These are phyloP conservation scores for Neurospora crassa DNA, from an alignment of 2,329 filamentous ascomycete species.

Conservation along the genomic window DNA sequence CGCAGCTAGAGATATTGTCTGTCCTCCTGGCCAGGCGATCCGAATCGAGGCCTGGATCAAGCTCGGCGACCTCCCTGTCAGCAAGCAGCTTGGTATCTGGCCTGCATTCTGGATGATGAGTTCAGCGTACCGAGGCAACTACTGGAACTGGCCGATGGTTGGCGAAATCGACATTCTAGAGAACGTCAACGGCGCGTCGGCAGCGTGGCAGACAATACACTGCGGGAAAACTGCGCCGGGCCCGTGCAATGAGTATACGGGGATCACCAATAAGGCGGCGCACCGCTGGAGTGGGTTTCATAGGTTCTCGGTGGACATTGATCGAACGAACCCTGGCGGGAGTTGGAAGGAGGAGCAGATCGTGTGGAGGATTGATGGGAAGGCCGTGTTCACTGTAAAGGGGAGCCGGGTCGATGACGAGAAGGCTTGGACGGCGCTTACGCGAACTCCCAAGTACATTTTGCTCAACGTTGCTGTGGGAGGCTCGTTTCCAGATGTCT, in stretches of 20 bases:
- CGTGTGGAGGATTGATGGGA: conserved; percentile 38
- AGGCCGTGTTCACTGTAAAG: conserved; percentile 30
- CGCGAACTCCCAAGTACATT: conserved; percentile 38
- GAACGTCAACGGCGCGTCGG: conserved; percentile 28
- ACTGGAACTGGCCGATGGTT: conserved; percentile 30
- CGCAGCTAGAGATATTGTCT: conserved; percentile 25
- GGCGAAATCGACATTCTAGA: conserved; percentile 39
- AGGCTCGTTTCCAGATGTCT: conserved; percentile 30
- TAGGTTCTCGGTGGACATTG: conserved; percentile 38
- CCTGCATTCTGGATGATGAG: conserved; percentile 38
- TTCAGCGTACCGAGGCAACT: conserved; percentile 26
- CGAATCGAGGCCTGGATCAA: conserved; percentile 30
- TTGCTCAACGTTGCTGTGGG: conserved; percentile 47
- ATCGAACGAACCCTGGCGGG: conserved; percentile 30
- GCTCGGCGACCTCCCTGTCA: conserved; percentile 21
- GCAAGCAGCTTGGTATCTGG: conserved; percentile 32
- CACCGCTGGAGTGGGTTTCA: conserved; percentile 21
- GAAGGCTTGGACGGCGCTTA: conserved; percentile 36
- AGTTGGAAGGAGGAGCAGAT: conserved; percentile 38
- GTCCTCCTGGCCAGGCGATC: conserved; percentile 24
- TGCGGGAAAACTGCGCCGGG: conserved; percentile 28
- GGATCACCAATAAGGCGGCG: neutral
- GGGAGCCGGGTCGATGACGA: conserved; percentile 34
- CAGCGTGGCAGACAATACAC: conserved; percentile 30
- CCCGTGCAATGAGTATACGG: conserved; percentile 21